phyloP scores from a whole-genome alignment of 2,329 filamentous ascomycete species.

The Rasamsonia emersonii region DNA sequence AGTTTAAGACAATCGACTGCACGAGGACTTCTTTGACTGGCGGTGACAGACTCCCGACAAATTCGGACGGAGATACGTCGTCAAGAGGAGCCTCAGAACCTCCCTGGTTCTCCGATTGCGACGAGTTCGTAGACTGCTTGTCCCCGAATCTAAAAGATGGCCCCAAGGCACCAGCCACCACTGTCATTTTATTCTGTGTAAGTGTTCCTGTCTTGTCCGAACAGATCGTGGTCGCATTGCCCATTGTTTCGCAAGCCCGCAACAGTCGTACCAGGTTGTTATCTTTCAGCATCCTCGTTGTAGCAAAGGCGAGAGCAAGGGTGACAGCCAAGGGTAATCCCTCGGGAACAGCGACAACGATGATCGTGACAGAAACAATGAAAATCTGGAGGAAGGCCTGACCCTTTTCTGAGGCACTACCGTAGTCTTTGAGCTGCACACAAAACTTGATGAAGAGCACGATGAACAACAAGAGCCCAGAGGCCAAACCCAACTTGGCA shows the following conservation, averaged over 20 bases:
- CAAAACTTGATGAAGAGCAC: slow-evolving; percentile 73
- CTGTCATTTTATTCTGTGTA: slow-evolving; percentile 56
- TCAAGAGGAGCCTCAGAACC: slow-evolving; percentile 25
- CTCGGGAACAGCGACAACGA: slow-evolving; percentile 54
- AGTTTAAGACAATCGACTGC: slow-evolving; percentile 60
- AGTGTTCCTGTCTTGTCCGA: slow-evolving; percentile 60
- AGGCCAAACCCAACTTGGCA: slow-evolving; percentile 62
- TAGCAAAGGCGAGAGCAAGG: slow-evolving; percentile 54
- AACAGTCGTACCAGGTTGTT: slow-evolving; percentile 54
- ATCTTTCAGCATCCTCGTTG: slow-evolving; percentile 55
- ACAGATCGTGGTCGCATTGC: slow-evolving; percentile 55
- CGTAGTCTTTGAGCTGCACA: slow-evolving; percentile 48
- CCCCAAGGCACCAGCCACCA: slow-evolving; percentile 50
- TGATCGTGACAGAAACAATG: slow-evolving; percentile 50
- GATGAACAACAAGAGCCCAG: slow-evolving; percentile 67
- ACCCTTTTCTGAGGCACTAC: slow-evolving; percentile 42
- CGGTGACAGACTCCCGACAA: slow-evolving; percentile 43
- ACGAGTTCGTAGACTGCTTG: slow-evolving; percentile 22
- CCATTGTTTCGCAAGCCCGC: slow-evolving; percentile 56
- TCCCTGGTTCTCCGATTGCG: slow-evolving; percentile 18
- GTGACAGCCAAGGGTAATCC: slow-evolving; percentile 54
- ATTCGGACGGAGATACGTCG: slow-evolving; percentile 46
- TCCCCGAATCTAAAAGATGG: slow-evolving; percentile 36
- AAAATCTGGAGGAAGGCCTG: slow-evolving; percentile 52
- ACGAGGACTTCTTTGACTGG: slow-evolving; percentile 50